Evolutionary conservation across 805 yeast genomes (phyloP), one percentile per base, ranked within the genome.

Genomic region (Starmerella davenportii): DNA sequence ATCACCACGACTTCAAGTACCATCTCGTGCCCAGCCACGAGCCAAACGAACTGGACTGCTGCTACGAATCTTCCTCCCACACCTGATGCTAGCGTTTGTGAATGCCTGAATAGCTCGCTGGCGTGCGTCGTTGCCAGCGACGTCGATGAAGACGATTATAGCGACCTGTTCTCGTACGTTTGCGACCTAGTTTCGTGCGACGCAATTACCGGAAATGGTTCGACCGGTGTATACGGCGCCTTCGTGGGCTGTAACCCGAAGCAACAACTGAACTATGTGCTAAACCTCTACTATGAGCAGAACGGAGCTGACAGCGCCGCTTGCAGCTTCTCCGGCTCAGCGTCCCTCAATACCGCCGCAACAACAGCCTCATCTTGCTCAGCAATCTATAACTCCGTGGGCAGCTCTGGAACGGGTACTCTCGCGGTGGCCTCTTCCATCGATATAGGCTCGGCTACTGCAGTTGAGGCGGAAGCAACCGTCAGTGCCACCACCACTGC

Each of bases 291-390:
- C 65, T 74, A 73, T 56, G 56, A 56, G 37, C 60, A 59, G 30
- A 66, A 74, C 43, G 63, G 61, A 45, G 55, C 56, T 37, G 45
- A 49, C 36, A 40, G 57, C 2, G 57, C 69, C 37, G 85, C 78
- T 42, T 80, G 93, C 63, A 72, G 70, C 57, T 80, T 78, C 57
- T 55, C 55, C 40, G 87, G 92, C 39, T 66, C 76, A 41, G 90
- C 85, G 27, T 52, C 76, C n/a, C 41, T 70, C 39, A 53, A 54
- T 38, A 49, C 60, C 34, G 60, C 61, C 40, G 55, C 68, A 25
- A 43, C 62, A 41, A 56, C 65, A 27, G 65, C 65, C 29, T 59
- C 70, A 17, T 55, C 69, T 30, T 76, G 84, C 62, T n/a, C 33
- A 23, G 62, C 72, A 21, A 51, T 66, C 44, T 52, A 80, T 47